phyloP scores from a whole-genome alignment of 2,329 filamentous ascomycete genomes.

The Bipolaris zeicola region DNA sequence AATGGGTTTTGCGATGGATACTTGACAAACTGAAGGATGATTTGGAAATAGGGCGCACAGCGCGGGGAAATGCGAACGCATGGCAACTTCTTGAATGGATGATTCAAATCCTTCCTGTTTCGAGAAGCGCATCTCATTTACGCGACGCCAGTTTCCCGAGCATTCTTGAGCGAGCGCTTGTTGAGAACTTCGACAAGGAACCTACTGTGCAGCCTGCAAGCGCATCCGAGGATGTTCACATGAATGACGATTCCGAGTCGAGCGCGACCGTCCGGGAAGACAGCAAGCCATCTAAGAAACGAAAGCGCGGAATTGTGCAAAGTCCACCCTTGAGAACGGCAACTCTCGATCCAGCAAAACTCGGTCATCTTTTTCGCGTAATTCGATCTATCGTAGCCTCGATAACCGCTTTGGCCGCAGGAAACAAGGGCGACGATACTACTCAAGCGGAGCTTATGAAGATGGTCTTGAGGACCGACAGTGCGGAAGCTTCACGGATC shows the following conservation, averaged over 20 bases:
- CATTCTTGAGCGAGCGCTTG: conserved; percentile 69
- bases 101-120: conserved; percentile 68
- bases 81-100: conserved; percentile 68
- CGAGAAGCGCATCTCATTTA: conserved; percentile 72
- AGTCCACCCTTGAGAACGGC: conserved; percentile 24
- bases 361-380: conserved; percentile 30
- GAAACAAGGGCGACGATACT: conserved; percentile 21
- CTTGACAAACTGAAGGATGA: conserved; percentile 62
- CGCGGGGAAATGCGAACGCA: conserved; percentile 51
- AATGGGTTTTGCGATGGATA: conserved; percentile 72
- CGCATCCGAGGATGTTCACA: conserved; percentile 14
- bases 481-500: conserved; percentile 44
- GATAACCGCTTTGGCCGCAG: conserved; percentile 25
- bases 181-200: conserved; percentile 54
- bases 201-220: conserved; percentile 5
- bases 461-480: conserved; percentile 43
- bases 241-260: conserved; percentile 32
- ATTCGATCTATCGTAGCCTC: conserved; percentile 28
- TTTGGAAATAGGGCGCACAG: conserved; percentile 41
- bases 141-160: conserved; percentile 70
- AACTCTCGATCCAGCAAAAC: conserved; percentile 16
- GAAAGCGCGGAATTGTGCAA: conserved; percentile 39
- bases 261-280: conserved; percentile 36
- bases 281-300: conserved; percentile 40
- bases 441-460: conserved; percentile 44